These are phyloP conservation scores for Phytophthora tentaculata DNA, from an alignment of 352 stramenopile genomes.

Conservation along the genomic window DNA sequence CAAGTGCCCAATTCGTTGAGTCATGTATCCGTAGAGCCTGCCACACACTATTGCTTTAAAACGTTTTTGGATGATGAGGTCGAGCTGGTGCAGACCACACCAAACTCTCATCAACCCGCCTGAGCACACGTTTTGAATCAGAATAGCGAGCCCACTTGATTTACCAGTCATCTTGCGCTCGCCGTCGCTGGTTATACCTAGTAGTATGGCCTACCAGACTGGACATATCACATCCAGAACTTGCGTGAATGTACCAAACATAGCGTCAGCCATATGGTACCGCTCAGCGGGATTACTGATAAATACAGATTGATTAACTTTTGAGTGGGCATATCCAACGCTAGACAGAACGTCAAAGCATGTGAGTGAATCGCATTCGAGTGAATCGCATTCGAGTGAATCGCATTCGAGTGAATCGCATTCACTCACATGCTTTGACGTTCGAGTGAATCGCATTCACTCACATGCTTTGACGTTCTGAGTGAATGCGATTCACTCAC, in stretches of 20 bases:
- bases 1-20: not conserved
- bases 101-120: not conserved
- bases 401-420: no score
- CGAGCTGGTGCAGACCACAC: conserved; percentile 1
- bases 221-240: not conserved
- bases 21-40: not conserved
- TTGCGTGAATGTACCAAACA: no score
- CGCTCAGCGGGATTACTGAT: not conserved
- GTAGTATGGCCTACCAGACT: not conserved
- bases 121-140: not conserved
- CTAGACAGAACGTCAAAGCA: not conserved
- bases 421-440: no score
- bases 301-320: conserved; percentile 6
- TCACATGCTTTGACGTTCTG: no score
- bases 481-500: no score
- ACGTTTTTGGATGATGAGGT: not conserved
- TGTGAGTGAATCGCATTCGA: no score
- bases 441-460: no score
- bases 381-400: no score
- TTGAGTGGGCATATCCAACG: not conserved
- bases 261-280: no score
- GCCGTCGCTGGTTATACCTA: not conserved
- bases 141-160: not conserved
- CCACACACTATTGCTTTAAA: not conserved
- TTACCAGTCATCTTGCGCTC: not conserved